Evolutionary conservation across 495 filamentous ascomycete species (phyloP), one percentile per base, ranked within the genome.

Genomic region (Daldinia bambusicola): DNA sequence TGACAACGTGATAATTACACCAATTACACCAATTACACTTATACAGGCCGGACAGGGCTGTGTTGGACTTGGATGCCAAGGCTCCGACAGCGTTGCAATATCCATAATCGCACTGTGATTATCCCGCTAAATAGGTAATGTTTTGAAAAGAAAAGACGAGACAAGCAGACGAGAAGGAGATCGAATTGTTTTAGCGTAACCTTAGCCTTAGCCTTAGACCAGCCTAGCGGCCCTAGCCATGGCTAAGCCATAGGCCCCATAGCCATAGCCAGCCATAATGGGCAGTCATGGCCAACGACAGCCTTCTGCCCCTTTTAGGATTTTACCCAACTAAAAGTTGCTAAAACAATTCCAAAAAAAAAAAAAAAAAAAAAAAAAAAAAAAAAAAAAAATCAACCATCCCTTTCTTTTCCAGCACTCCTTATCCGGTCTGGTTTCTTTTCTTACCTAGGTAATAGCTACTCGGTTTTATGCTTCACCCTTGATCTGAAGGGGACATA

Each of bases 61-160:
- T 31, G 58, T 13, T 53, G 40, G 52, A 55, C 52, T 41, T 1
- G 68, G 58, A 41, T 71, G 69, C 69, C 63, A 67, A 67, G 63
- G 37, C 68, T 62, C 30, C 53, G 59, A 43, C 13, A 52, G 56
- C 61, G 52, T 65, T 56, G 45, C 57, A 61, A 38, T 61, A 61
- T 38, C 20, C 36, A n/a, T n/a, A 51, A 18, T 32, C 57, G 63
- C 68, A 66, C 68, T 61, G 62, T 69, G 4, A 56, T 50, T 50
- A 36, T 38, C 61, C 67, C 51, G 43, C 68, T 41, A 40, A 64
- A 58, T 38, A n/a, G n/a, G n/a, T n/a, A n/a, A n/a, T 36, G 34
- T 36, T 36, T 36, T 9, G 52, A 64, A 61, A 65, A 61, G 55
- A 18, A 63, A 69, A 70, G 31, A 41, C 18, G 26, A 26, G 26